phyloP scores from a whole-genome alignment of 441 rosid species.

The Erysimum cheiri region DNA sequence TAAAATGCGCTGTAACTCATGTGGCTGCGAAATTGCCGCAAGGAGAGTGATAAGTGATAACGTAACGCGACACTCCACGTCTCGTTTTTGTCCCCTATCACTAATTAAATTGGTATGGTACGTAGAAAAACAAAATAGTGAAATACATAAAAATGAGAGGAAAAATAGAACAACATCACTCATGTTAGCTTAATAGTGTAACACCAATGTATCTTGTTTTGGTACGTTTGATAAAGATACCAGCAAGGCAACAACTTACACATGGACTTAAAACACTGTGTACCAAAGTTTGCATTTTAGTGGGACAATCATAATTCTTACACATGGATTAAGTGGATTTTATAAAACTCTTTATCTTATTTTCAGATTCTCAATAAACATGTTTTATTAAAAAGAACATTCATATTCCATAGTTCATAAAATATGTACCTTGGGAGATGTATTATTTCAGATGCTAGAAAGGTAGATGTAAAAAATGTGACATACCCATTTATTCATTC shows the following conservation, averaged over 20 bases:
- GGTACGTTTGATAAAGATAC: constrained; percentile 1
- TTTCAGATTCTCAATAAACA: neutral
- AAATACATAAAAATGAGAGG: too few relatives aligned
- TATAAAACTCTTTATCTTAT: too few relatives aligned
- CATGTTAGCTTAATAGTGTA: neutral
- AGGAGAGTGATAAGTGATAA: constrained; percentile 28
- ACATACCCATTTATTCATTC: constrained; percentile 19
- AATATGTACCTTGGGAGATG: too few relatives aligned
- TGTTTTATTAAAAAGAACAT: neutral
- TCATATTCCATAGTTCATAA: too few relatives aligned
- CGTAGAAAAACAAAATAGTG: too few relatives aligned
- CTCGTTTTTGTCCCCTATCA: constrained; percentile 24
- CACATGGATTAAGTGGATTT: too few relatives aligned
- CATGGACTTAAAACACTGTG: too few relatives aligned
- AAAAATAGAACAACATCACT: neutral
- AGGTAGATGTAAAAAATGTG: constrained; percentile 5
- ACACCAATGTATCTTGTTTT: constrained; percentile 2
- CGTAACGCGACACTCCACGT: constrained; percentile 44
- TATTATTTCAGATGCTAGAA: neutral
- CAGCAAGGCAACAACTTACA: too few relatives aligned
- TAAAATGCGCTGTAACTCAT: constrained; percentile 23
- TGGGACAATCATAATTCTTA: too few relatives aligned
- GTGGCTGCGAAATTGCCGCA: constrained; percentile 43
- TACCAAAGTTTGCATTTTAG: too few relatives aligned
- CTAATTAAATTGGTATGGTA: constrained; percentile 12